A percentile compares a stretch with the other conserved stretches of the same genome.
These are phyloP conservation scores for Potentilla sterilis DNA, from an alignment of 306 rosid genomes.

Conservation along the genomic window DNA sequence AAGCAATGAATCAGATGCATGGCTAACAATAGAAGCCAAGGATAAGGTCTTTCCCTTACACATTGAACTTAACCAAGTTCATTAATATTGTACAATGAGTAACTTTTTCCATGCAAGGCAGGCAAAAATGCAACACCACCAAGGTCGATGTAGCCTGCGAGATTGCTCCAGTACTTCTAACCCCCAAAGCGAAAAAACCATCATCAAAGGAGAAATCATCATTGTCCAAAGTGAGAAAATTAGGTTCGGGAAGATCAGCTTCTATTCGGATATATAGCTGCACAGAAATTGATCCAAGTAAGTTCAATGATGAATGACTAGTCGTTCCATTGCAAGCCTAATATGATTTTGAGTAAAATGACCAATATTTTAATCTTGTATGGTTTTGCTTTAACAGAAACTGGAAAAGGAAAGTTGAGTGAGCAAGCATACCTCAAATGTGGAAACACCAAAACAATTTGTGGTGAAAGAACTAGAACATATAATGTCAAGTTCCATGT, in stretches of 20 bases:
- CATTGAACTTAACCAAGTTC: neutral
- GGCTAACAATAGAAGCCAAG: conserved; percentile 13
- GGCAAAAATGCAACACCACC: conserved; percentile 27
- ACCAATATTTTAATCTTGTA: neutral
- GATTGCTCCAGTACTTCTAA: neutral
- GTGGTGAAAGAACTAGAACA: conserved; percentile 35
- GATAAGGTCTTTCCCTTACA: neutral
- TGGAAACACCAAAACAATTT: conserved; percentile 26
- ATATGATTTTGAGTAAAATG: neutral
- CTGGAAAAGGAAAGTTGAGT: conserved; percentile 54
- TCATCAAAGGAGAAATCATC: conserved; percentile 40
- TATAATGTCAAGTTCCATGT: conserved; percentile 47
- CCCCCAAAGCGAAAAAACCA: conserved; percentile 15
- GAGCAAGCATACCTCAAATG: conserved; percentile 33
- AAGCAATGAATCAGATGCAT: conserved; percentile 52
- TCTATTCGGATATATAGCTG: conserved; percentile 58
- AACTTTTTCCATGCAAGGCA: neutral
- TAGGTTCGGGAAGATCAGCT: conserved; percentile 45
- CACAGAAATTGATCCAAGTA: conserved; percentile 50
- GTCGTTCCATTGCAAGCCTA: neutral
- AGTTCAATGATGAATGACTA: conserved; percentile 15
- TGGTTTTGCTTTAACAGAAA: conserved; percentile 38
- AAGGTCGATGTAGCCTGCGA: conserved; percentile 13
- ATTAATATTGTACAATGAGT: neutral
- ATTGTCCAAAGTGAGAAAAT: conserved; percentile 27